Evolutionary conservation across 2,329 filamentous ascomycete genomes (phyloP).

Genomic region (Exophiala dermatitidis): DNA sequence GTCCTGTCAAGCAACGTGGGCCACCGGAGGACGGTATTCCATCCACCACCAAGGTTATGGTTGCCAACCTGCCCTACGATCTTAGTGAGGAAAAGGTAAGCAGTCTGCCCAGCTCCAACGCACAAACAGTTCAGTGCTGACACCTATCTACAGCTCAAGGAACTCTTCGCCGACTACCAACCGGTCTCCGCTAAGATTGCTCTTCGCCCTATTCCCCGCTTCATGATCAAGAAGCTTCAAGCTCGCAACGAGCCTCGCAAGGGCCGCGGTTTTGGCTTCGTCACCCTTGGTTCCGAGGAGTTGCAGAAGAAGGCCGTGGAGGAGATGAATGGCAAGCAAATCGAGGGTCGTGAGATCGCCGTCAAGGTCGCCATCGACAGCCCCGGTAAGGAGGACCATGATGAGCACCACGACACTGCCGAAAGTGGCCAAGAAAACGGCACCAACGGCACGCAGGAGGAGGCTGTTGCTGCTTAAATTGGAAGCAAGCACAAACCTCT

Average conservation of each 20-base stretch:
- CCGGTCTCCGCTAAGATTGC: constrained; percentile 96
- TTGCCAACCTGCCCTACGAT: constrained; percentile 97
- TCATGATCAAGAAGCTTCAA: constrained; percentile 99
- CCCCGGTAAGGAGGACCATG: constrained; percentile 86
- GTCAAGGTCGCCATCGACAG: constrained; percentile 99
- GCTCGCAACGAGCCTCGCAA: constrained; percentile 96
- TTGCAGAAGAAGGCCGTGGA: constrained; percentile 91
- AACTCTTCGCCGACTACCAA: constrained; percentile 88
- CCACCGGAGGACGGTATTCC: constrained; percentile 95
- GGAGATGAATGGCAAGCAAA: constrained; percentile 99
- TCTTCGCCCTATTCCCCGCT: constrained; percentile 93
- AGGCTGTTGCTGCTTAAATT: constrained; percentile 22
- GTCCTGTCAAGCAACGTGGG: constrained; percentile 72
- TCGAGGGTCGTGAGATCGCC: constrained; percentile 96
- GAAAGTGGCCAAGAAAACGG: constrained; percentile 33
- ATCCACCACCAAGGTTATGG: constrained; percentile 99
- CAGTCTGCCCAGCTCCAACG: constrained; percentile 12
- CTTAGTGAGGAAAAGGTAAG: constrained; percentile 91
- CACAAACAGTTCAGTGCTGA: constrained; percentile 26
- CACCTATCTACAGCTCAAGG: constrained; percentile 65
- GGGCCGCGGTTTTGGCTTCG: constrained; percentile 97
- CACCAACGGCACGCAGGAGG: constrained; percentile 24
- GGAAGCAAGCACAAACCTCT: constrained; percentile 1
- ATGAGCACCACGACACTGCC: constrained; percentile 40
- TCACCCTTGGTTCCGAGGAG: constrained; percentile 91